Evolutionary conservation across 2,329 filamentous ascomycete genomes (phyloP), one percentile per base, ranked within the genome.

Genomic region (Fusarium musae): DNA sequence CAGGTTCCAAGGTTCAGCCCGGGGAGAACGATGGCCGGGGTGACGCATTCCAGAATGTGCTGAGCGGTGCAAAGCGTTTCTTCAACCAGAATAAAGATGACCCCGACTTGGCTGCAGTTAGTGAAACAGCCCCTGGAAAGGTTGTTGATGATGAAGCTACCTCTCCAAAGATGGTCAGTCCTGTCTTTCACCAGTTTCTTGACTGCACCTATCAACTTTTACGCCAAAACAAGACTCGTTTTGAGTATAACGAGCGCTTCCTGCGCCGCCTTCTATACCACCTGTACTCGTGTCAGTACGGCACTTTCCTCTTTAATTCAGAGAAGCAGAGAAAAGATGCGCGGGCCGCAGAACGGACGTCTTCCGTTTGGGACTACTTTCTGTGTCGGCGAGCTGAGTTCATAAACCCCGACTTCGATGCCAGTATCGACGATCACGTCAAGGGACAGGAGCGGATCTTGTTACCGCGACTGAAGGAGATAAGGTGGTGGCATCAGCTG

Each of bases 321-420:
- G 96, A 99, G 81, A 96, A 95, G 78, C 93, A 97, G 78, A 91
- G 96, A 7, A 85, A 90, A 21, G 93, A 96, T 47, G 88, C 90
- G 28, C 87, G 86, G 34, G 91, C 93, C 2, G 85, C 86, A 43
- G 91, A 95, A 76, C 88, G 90, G 60, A 97, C 95, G 7, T 88
- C 93, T 7, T 97, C 94, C 28, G 96, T 98, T 3, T 99, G 96
- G 96, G 93, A 96, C 75, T 98, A 98, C 80, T 98, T 99, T 82
- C 85, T 98, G 12, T 91, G 93, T 47, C 90, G 95, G 16, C 91
- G 89, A 73, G 86, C 89, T 26, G 93, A 97, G 78, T 99, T 98
- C 77, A 85, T 91, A 42, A 98, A 98, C 78, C 88, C 91, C 1
- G 87, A 92, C 37, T 99, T 96, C 79, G 92, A 97, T 61, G 79